Conservation (phyloP, 2,329 filamentous ascomycete genomes). For the Curvularia spicifera region DNA sequence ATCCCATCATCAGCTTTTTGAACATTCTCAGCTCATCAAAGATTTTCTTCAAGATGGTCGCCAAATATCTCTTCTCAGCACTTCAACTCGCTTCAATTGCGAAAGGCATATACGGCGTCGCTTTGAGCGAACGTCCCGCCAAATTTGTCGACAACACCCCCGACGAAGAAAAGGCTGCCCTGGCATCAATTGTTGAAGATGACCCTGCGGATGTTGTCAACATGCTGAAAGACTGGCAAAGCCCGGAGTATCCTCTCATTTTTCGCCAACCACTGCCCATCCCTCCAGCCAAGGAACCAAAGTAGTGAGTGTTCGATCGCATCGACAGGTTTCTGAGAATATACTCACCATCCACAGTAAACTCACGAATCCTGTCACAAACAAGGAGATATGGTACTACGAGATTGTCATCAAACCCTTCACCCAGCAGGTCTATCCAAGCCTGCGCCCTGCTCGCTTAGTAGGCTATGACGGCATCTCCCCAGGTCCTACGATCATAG, state of each 20-base stretch:
- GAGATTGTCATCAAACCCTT: conserved; percentile 55
- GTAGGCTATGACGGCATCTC: conserved; percentile 64
- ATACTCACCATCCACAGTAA: neutral
- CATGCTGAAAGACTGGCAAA: neutral
- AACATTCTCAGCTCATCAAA: neutral
- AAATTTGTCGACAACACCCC: neutral
- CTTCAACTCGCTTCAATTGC: neutral
- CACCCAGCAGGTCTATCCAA: conserved; percentile 53
- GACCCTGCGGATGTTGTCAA: neutral
- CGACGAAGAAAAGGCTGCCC: neutral
- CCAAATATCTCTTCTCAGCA: neutral
- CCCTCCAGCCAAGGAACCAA: neutral
- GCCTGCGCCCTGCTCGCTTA: conserved; percentile 51
- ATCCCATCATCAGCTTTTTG: neutral
- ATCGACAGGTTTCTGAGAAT: neutral
- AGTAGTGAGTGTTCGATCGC: conserved; percentile 15
- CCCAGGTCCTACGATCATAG: conserved; percentile 62
- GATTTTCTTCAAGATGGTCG: neutral
- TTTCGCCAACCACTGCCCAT: neutral
- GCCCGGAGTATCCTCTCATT: neutral
- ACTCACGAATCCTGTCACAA: conserved; percentile 28
- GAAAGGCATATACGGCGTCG: neutral
- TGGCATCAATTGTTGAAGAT: neutral
- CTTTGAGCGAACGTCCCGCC: neutral
- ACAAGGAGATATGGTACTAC: conserved; percentile 55